A percentile compares a stretch with the other conserved stretches of the same genome.
Conservation (phyloP, 129 eudicot species). For the Logfia minima region DNA sequence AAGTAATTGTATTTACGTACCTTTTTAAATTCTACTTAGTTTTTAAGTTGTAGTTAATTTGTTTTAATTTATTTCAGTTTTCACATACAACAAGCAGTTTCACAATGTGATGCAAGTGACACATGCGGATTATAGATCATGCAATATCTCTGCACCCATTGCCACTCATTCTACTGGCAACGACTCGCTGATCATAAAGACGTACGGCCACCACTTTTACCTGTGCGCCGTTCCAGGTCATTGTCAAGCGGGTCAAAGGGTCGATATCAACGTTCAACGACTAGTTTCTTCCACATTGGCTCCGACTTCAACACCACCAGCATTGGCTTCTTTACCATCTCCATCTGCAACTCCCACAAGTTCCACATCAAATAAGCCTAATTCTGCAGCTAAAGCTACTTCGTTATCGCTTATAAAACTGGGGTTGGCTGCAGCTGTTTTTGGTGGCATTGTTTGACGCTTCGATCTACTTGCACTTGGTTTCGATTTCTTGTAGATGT, state of each 20-base stretch:
- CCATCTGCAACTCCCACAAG: constrained; percentile 34
- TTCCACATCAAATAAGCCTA: constrained; percentile 24
- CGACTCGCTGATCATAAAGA: constrained; percentile 55
- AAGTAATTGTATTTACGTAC: not conserved
- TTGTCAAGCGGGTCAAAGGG: constrained; percentile 86
- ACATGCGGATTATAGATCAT: constrained; percentile 58
- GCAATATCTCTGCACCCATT: constrained; percentile 70
- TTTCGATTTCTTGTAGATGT: constrained; percentile 18
- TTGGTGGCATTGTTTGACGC: constrained; percentile 27
- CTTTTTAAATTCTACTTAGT: not conserved
- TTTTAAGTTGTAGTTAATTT: too few relatives aligned
- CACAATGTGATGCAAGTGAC: constrained; percentile 97
- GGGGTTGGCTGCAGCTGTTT: constrained; percentile 27
- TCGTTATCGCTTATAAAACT: constrained; percentile 13
- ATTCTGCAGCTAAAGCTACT: constrained; percentile 35
- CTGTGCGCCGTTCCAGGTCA: constrained; percentile 90
- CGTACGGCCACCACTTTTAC: constrained; percentile 67
- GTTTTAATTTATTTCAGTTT: constrained; percentile 42
- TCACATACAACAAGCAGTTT: constrained; percentile 71
- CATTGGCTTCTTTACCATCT: constrained; percentile 39
- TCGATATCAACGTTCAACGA: constrained; percentile 65
- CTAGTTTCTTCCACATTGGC: constrained; percentile 33
- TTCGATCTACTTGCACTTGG: constrained; percentile 8
- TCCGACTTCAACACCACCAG: constrained; percentile 47
- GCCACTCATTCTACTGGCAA: constrained; percentile 73